Evolutionary conservation across 108 stramenopile genomes (phyloP), one percentile per base, ranked within the genome.

Genomic region (Heterococcus sp.): DNA sequence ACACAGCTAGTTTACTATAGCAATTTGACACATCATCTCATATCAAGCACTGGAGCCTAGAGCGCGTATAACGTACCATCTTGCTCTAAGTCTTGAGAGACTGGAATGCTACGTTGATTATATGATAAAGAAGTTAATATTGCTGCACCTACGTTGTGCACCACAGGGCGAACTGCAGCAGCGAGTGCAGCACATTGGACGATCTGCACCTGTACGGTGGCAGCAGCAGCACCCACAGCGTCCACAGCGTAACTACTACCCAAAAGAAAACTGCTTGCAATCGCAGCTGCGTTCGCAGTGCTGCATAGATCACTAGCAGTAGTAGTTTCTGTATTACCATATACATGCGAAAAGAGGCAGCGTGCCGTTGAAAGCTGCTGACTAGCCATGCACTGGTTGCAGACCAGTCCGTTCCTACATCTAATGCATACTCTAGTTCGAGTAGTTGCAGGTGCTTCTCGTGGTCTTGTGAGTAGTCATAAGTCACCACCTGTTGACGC

Each of bases 261-360:
- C 79, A 81, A 38, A 81, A 81, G 28, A 66, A 28, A n/a, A 81
- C 37, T 32, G 79, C 79, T 65, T 81, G 79, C 27, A 30, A 27
- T 26, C 37, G 40, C 63, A 46, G 37, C 35, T 40, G 26, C 31
- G 29, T 68, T 27, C 79, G 79, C 21, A 39, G 38, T n/a, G 64
- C 58, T n/a, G 72, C 58, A 14, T 70, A 81, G 34, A 81, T 32
- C 32, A 63, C 32, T 2, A 73, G 40, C 21, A 81, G 79, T 33
- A 27, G 2, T 38, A 81, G 39, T 72, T 81, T 81, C 37, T 66
- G 32, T 27, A 2, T 68, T 0, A 39, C 37, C 37, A 31, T 68
- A 1, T 14, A 68, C 21, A 31, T 4, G 34, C 1, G 72, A 39
- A 40, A 70, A 4, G 35, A 66, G 3, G 72, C 58, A 21, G 79